Percentiles rank a stretch among this genome's conserved stretches.
Evolutionary conservation across 495 filamentous ascomycete genomes (phyloP).

Genomic region (Penicillium alfredii): DNA sequence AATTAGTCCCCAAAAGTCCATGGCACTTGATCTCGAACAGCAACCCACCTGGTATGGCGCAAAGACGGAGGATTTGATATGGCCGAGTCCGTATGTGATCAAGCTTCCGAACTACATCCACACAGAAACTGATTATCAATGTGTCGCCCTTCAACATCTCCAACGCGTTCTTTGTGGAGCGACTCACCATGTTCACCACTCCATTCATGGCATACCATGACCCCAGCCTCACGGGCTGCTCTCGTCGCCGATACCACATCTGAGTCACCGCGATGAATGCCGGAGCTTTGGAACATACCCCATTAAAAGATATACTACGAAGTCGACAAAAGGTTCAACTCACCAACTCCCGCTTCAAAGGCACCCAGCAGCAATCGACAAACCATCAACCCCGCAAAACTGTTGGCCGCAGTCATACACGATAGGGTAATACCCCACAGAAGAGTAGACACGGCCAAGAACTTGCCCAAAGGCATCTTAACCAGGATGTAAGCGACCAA

Average conservation of each 20-base stretch:
- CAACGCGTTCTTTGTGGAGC: too few relatives aligned
- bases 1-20: too few relatives aligned
- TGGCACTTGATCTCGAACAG: constrained; percentile 3
- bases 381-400: constrained; percentile 48
- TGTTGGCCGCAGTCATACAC: constrained; percentile 51
- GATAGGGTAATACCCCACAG: constrained; percentile 53
- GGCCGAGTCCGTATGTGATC: constrained; percentile 55
- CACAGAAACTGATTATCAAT: too few relatives aligned
- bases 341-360: constrained; percentile 51
- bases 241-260: constrained; percentile 57
- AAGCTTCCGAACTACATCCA: constrained; percentile 44
- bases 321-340: constrained; percentile 4
- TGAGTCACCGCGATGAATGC: constrained; percentile 55
- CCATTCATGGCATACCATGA: constrained; percentile 59
- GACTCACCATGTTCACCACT: constrained; percentile 48
- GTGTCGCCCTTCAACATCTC: too few relatives aligned
- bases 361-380: constrained; percentile 58
- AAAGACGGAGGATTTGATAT: constrained; percentile 47
- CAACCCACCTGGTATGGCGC: constrained; percentile 47
- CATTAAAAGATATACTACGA: background rate
- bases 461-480: constrained; percentile 41
- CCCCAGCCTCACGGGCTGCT: constrained; percentile 53
- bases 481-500: constrained; percentile 34
- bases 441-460: constrained; percentile 52
- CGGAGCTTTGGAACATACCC: constrained; percentile 42